Evolutionary conservation across 2,329 filamentous ascomycete genomes (phyloP).

Genomic region (Westerdykella sp.): DNA sequence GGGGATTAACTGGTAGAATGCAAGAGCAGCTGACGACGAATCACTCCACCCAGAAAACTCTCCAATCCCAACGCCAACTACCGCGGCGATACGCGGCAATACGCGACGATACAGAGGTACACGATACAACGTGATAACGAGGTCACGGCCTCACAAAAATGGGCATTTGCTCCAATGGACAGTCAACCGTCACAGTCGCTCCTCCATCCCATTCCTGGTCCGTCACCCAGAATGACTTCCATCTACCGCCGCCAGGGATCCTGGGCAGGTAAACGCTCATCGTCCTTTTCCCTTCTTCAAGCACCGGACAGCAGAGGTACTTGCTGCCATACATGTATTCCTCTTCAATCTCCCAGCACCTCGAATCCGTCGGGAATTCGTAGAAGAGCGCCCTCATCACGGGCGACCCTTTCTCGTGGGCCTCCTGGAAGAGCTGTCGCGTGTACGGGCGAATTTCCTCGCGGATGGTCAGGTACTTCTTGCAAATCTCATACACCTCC

Average conservation of each 20-base stretch:
- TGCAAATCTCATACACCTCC: conserved; percentile 54
- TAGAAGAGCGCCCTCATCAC: conserved; percentile 60
- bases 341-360: conserved; percentile 52
- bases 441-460: conserved; percentile 56
- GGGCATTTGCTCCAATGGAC: conserved; percentile 45
- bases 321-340: conserved; percentile 60
- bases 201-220: conserved; percentile 36
- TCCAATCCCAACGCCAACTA: no score
- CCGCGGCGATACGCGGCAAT: no score
- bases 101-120: no score
- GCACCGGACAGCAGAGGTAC: conserved; percentile 54
- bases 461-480: conserved; percentile 53
- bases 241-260: conserved; percentile 28
- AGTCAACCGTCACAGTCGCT: conserved; percentile 36
- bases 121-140: no score
- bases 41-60: no score
- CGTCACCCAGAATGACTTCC: conserved; percentile 37
- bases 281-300: conserved; percentile 44
- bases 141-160: conserved; percentile 34
- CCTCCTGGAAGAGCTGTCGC: conserved; percentile 52
- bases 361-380: conserved; percentile 53
- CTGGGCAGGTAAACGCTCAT: conserved; percentile 50
- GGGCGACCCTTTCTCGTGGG: conserved; percentile 54
- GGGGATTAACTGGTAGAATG: no score
- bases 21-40: no score